Evolutionary conservation across 1,284 basidiomycete genomes (phyloP), one percentile per base, ranked within the genome.

Genomic region (Boletus semigastroideus): DNA sequence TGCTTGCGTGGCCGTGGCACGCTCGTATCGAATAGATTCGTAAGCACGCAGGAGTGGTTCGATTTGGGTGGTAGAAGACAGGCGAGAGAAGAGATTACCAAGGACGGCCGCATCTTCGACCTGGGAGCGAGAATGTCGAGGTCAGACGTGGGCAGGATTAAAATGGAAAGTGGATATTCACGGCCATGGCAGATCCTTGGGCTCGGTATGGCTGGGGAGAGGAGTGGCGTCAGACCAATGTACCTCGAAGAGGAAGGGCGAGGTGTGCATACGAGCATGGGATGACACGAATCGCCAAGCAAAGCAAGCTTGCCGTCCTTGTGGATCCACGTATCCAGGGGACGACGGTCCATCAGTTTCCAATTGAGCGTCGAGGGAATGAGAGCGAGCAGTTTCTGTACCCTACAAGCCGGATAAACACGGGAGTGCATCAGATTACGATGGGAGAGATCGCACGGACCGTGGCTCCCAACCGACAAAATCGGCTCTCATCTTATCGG

Each of bases 141-240:
- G 39, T 42, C 17, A 49, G 45, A 30, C 9, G 16, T 37, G 19
- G 39, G 46, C 12, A 47, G 20, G 41, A 42, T 17, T 31, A 19
- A 46, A 47, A 48, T 20, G 22, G 39, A 45, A 51, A n/a, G 42
- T 4, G 34, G 13, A 16, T 3, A 68, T 73, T 65, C 56, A 78
- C 76, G 1, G 84, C 84, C 75, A 86, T 85, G 4, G 84, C 82
- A 14, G 83, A 79, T 14, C 83, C 85, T 64, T 86, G 84, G 0
- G 82, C 85, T 38, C 82, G 78, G 64, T 85, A 85, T 5, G 85
- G 85, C 82, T 85, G 57, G 22, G 52, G 38, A 38, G 12, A 45
- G 10, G 11, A 19, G 22, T n/a, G n/a, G n/a, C 12, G 33, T 57
- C 12, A 54, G 38, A 45, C 13, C 20, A 34, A 14, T 10, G 5